phyloP scores from a whole-genome alignment of 306 rosid species.

The Acacia acuminata region DNA sequence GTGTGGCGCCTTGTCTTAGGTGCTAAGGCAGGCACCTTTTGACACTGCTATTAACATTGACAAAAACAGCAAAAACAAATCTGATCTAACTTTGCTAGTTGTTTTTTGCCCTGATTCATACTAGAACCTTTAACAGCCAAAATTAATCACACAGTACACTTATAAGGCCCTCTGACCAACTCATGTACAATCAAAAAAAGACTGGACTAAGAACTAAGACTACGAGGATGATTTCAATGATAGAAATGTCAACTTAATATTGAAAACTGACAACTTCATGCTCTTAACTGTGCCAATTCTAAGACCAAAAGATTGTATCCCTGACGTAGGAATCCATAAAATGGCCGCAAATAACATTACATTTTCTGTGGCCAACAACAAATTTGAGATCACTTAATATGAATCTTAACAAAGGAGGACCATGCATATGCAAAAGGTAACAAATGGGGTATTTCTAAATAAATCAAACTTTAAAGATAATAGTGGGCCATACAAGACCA shows the following conservation, averaged over 20 bases:
- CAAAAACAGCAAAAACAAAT: too few relatives aligned
- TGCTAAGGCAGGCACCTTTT: too few relatives aligned
- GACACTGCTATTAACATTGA: too few relatives aligned
- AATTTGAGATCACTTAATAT: neutral
- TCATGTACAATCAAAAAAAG: neutral
- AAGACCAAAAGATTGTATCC: neutral
- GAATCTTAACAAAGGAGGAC: neutral
- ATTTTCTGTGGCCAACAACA: neutral
- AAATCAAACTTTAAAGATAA: constrained; percentile 11
- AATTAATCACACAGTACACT: too few relatives aligned
- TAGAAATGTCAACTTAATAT: neutral
- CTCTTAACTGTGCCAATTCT: neutral
- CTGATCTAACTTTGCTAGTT: too few relatives aligned
- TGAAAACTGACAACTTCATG: neutral
- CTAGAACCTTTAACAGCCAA: too few relatives aligned
- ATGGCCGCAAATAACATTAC: neutral
- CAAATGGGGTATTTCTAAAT: constrained; percentile 3
- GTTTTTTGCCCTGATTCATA: too few relatives aligned
- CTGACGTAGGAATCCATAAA: neutral
- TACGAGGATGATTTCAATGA: neutral
- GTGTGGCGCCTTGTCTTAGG: too few relatives aligned
- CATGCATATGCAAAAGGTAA: neutral
- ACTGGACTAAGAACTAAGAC: neutral
- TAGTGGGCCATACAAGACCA: constrained; percentile 1
- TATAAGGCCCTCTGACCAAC: neutral